Conservation (phyloP, 345 rosid species). For the Moricandia moricandioides region DNA sequence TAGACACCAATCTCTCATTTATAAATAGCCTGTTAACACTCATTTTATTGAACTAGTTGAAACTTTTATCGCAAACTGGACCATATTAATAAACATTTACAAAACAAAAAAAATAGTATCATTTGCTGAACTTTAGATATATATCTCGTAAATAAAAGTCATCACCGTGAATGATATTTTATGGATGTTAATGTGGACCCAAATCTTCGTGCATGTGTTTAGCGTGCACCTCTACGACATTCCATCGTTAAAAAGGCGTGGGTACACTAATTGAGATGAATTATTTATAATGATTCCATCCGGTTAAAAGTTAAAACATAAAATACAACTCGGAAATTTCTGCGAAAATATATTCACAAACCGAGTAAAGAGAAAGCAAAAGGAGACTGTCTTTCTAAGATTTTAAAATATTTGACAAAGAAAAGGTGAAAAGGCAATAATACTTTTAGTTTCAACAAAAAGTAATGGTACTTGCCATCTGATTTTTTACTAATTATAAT, state of each 20-base stretch:
- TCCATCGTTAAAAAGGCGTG: background rate
- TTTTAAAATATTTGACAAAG: background rate
- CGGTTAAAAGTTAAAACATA: background rate
- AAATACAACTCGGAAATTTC: background rate
- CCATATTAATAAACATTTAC: background rate
- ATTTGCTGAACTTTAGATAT: background rate
- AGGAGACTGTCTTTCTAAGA: background rate
- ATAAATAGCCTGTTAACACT: background rate
- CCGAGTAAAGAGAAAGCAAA: background rate
- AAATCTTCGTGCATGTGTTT: background rate
- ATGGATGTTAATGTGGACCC: background rate
- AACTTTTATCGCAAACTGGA: background rate
- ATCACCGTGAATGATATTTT: background rate
- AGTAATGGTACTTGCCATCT: background rate
- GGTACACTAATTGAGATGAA: background rate
- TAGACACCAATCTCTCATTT: background rate
- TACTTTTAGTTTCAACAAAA: background rate
- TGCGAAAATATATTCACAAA: background rate
- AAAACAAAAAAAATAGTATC: background rate
- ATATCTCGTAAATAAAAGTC: background rate
- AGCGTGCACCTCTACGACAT: constrained; percentile 1
- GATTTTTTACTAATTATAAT: background rate
- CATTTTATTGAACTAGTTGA: background rate
- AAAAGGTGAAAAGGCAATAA: background rate
- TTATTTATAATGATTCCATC: background rate